Evolutionary conservation across 176 grass and related monocot species (phyloP), one percentile per base, ranked within the genome.

Genomic region (Hsuehochloa calcarea): DNA sequence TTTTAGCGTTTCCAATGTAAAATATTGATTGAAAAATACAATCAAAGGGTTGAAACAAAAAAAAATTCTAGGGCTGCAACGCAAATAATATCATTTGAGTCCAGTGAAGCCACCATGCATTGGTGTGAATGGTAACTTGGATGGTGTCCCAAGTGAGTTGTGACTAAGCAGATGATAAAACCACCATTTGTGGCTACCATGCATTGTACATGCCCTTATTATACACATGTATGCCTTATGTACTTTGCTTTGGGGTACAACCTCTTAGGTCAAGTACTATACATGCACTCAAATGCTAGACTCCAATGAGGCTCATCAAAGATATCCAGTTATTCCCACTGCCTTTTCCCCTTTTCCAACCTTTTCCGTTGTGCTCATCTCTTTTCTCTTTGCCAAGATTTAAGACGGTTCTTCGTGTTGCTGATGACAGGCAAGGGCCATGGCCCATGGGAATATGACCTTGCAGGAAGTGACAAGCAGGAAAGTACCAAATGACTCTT

Each of bases 231-330:
- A 61, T 44, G 89, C 49, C 22, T 73, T 74, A 43, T 84, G 75
- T 90, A 80, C 80, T 84, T 87, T 79, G 75, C 60, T 87, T 84
- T 58, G 50, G 80, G 84, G 85, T 63, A 63, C 60, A 63, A 4
- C 25, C 65, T 68, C 88, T 86, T 60, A 82, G 84, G 84, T 79
- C 74, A 90, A 74, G 75, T 87, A 84, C 60, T 67, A 68, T 74
- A 80, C 89, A 90, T 87, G 61, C 68, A 56, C 87, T 93, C 94
- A 96, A 93, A 93, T 91, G 81, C 91, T 91, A 93, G 58, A 46
- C 39, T 88, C 94, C 91, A 93, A 96, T 76, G 65, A 70, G 80
- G 49, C 65, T 74, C 59, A 87, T 83, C 89, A 87, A 91, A 85
- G 65, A 58, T 74, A 85, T 84, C 77, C 87, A 55, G 91, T 91